Percentiles rank a stretch among this genome's conserved stretches.
Evolutionary conservation across 306 rosid species (phyloP).

Genomic region (Delonix regia): DNA sequence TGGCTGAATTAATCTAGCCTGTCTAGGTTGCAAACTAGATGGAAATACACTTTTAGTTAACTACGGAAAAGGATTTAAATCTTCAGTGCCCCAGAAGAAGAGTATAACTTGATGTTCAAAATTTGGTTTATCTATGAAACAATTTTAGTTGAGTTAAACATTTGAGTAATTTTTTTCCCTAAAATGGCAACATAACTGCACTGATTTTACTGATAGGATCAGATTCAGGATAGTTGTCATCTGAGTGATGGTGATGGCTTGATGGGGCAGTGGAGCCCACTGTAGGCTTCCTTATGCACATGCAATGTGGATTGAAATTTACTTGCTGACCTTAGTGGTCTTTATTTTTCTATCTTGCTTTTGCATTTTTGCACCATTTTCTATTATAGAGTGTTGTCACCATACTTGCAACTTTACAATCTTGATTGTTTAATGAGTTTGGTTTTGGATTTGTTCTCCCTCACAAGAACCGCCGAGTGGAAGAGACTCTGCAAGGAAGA

Average conservation of each 20-base stretch:
- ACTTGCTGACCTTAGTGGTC: conserved; percentile 1
- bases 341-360: background rate
- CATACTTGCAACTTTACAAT: conserved; percentile 17
- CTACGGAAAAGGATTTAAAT: conserved; percentile 5
- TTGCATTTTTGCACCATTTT: conserved; percentile 2
- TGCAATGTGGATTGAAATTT: background rate
- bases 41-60: conserved; percentile 1
- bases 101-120: background rate
- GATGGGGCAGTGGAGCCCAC: background rate
- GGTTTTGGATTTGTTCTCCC: conserved; percentile 39
- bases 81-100: conserved; percentile 4
- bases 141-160: conserved; percentile 16
- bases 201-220: background rate
- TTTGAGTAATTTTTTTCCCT: background rate
- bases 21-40: conserved; percentile 1
- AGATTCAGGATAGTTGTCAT: background rate
- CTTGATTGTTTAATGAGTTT: conserved; percentile 30
- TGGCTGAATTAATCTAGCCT: background rate
- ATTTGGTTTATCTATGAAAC: background rate
- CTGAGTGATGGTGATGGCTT: background rate
- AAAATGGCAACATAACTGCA: background rate
- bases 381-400: conserved; percentile 24
- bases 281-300: background rate
- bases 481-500: conserved; percentile 38
- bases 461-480: conserved; percentile 52